phyloP scores from a whole-genome alignment of 73 alveolate genomes.

The Paramecium caudatum region DNA sequence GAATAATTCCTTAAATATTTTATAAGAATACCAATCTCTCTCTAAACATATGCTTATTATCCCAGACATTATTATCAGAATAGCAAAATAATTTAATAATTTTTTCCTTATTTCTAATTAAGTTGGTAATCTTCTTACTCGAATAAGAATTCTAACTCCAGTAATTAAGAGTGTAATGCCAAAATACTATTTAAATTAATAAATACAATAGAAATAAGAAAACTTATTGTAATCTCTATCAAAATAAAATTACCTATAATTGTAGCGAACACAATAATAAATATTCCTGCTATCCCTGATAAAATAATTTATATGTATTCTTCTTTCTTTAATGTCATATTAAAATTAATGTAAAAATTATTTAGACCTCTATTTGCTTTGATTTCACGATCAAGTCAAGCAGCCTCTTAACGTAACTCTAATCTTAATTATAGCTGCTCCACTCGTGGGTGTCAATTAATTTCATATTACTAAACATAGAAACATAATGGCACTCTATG shows the following conservation, averaged over 20 bases:
- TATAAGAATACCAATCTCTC: background rate
- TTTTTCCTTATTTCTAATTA: background rate
- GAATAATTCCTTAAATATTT: background rate
- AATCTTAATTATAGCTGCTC: no score
- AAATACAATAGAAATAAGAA: background rate
- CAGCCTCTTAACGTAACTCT: no score
- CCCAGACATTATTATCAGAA: conserved; percentile 3
- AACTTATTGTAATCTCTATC: background rate
- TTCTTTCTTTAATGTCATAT: background rate
- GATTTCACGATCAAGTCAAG: no score
- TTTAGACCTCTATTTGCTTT: no score
- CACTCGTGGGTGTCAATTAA: background rate
- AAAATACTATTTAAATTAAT: conserved; percentile 4
- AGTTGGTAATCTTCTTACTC: background rate
- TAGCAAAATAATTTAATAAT: background rate
- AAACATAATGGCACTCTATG: conserved; percentile 78
- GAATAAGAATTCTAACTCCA: background rate
- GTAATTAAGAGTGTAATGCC: background rate
- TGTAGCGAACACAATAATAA: conserved; percentile 2
- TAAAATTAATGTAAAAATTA: no score
- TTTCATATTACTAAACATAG: conserved; percentile 68
- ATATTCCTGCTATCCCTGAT: background rate
- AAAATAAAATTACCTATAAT: conserved; percentile 22
- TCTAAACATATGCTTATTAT: background rate
- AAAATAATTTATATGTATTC: background rate